These are phyloP conservation scores for Leishmania mexicana DNA, from an alignment of 208 protist genomes.

Conservation along the genomic window DNA sequence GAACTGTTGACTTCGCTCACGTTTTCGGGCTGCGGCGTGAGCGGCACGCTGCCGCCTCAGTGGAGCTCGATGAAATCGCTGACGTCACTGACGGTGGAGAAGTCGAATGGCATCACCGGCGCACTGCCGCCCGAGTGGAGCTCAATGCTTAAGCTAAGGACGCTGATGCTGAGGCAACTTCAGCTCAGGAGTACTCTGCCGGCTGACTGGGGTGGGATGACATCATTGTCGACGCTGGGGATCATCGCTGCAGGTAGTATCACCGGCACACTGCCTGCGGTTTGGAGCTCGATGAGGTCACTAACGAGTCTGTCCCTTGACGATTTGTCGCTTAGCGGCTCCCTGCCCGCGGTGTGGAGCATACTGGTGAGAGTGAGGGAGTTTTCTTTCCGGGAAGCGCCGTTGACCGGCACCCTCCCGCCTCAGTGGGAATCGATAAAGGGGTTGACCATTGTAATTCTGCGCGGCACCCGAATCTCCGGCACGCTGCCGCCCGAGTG, in stretches of 20 bases:
- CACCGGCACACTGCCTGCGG: not conserved
- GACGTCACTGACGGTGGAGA: too few relatives aligned
- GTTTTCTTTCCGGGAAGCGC: not conserved
- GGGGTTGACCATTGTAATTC: too few relatives aligned
- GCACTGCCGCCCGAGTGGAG: not conserved
- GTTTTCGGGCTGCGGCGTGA: not conserved
- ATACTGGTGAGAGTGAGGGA: not conserved
- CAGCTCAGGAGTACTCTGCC: slow-evolving; percentile 2
- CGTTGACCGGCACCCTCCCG: slow-evolving; percentile 4
- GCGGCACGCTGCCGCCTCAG: not conserved
- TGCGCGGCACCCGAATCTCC: not conserved
- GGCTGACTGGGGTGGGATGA: not conserved
- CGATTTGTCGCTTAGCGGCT: not conserved
- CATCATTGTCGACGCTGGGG: not conserved
- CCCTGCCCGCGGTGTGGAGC: slow-evolving; percentile 12
- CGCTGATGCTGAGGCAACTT: not conserved
- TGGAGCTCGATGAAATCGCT: not conserved
- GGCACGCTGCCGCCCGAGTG: slow-evolving; percentile 18
- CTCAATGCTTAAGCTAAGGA: not conserved
- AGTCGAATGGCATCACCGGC: not conserved
- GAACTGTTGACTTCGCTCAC: too few relatives aligned
- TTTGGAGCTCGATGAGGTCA: slow-evolving; percentile 1
- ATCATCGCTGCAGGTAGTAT: not conserved
- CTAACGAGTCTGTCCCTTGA: not conserved
- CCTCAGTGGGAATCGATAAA: not conserved